Percentiles rank a stretch among this genome's conserved stretches.
Evolutionary conservation across 495 filamentous ascomycete species (phyloP).

Genomic region (Clavariopsis aquatica): DNA sequence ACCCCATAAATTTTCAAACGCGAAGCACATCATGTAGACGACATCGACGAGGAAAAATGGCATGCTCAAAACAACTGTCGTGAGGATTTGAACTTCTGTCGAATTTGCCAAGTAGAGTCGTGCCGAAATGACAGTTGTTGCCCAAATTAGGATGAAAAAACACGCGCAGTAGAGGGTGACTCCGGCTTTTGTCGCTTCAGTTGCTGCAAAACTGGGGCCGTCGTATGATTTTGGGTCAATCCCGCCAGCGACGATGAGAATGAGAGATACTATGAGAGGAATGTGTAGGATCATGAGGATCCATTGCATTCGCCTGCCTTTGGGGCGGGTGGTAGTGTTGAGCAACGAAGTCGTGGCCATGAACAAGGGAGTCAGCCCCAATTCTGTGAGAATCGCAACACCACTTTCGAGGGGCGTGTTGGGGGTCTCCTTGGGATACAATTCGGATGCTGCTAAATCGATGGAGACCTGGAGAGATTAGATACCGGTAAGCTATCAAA

Average conservation of each 20-base stretch:
- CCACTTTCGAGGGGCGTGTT: constrained; percentile 21
- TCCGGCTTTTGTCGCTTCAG: constrained; percentile 27
- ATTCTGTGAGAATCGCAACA: constrained; percentile 27
- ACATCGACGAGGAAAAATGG: constrained; percentile 31
- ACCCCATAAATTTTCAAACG: constrained; percentile 25
- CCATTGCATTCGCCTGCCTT: constrained; percentile 32
- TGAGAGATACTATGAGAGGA: constrained; percentile 22
- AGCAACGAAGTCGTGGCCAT: constrained; percentile 22
- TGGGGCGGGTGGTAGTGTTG: constrained; percentile 18
- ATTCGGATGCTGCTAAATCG: constrained; percentile 25
- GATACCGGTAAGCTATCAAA: too few relatives aligned
- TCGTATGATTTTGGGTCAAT: constrained; percentile 27
- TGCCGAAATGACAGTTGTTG: constrained; percentile 21
- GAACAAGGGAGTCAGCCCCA: constrained; percentile 28
- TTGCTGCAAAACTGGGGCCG: constrained; percentile 21
- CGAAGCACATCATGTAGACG: constrained; percentile 36
- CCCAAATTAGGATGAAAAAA: constrained; percentile 27
- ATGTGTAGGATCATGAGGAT: constrained; percentile 24
- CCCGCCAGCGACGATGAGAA: constrained; percentile 30
- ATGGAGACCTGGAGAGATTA: constrained; percentile 14
- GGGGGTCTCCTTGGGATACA: constrained; percentile 2
- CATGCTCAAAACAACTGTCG: constrained; percentile 27
- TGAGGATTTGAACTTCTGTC: constrained; percentile 25
- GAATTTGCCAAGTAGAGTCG: constrained; percentile 26
- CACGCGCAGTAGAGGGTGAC: constrained; percentile 29